Conservation (phyloP, 1,139 yeast genomes). For the Yamadazyma siamensis region DNA sequence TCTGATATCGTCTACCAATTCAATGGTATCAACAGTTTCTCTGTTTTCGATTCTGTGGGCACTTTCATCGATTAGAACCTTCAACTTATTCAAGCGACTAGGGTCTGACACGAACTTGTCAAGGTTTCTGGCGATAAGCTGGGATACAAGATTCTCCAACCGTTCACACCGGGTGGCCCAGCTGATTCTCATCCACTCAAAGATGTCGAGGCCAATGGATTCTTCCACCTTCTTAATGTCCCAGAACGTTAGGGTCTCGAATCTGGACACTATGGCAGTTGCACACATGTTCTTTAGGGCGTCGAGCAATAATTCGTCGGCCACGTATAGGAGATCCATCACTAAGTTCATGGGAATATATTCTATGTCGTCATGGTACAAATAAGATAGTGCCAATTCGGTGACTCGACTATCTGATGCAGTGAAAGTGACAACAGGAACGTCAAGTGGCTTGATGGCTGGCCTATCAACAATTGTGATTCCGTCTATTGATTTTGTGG, state of each 20-base stretch:
- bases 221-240: slow-evolving; percentile 19
- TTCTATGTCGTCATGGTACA: slow-evolving; percentile 58
- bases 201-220: slow-evolving; percentile 37
- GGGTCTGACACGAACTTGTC: slow-evolving; percentile 29
- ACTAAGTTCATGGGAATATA: slow-evolving; percentile 48
- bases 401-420: slow-evolving; percentile 36
- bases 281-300: slow-evolving; percentile 66
- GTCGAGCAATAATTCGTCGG: slow-evolving; percentile 62
- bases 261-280: slow-evolving; percentile 48
- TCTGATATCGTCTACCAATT: slow-evolving; percentile 72
- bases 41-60: slow-evolving; percentile 58
- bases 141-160: slow-evolving; percentile 62
- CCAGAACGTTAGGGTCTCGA: slow-evolving; percentile 17
- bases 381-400: slow-evolving; percentile 51
- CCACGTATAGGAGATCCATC: slow-evolving; percentile 54
- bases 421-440: slow-evolving; percentile 31
- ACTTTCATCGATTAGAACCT: slow-evolving; percentile 34
- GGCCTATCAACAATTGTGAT: slow-evolving; percentile 21
- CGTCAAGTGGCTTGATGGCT: slow-evolving; percentile 15
- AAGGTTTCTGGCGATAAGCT: slow-evolving; percentile 52
- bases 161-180: slow-evolving; percentile 69
- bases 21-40: slow-evolving; percentile 77
- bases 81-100: slow-evolving; percentile 20
- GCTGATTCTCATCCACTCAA: slow-evolving; percentile 57
- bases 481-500: slow-evolving; percentile 4